phyloP scores from a whole-genome alignment of 2,329 filamentous ascomycete genomes.

The Sporothrix euskadiensis region DNA sequence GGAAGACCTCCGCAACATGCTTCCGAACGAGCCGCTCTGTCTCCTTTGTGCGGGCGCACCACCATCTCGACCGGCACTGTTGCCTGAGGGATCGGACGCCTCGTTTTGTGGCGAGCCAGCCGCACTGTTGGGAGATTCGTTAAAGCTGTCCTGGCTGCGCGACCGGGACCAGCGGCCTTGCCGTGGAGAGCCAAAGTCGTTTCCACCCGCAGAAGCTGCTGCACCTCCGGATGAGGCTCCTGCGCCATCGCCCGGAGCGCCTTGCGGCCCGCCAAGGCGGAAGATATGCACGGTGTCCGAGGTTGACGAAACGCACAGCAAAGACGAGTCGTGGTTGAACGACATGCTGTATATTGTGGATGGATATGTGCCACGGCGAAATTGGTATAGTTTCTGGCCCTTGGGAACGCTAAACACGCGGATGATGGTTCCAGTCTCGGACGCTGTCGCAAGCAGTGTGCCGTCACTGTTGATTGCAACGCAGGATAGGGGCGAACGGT shows the following conservation, averaged over 20 bases:
- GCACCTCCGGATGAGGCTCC: not conserved
- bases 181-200: slow-evolving; percentile 45
- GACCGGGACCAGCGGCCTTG: slow-evolving; percentile 56
- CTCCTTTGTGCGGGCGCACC: slow-evolving; percentile 44
- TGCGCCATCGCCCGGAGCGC: slow-evolving; percentile 31
- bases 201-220: not conserved
- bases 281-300: slow-evolving; percentile 98
- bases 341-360: slow-evolving; percentile 98
- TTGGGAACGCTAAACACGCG: slow-evolving; percentile 90
- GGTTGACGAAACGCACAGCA: slow-evolving; percentile 92
- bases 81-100: slow-evolving; percentile 41
- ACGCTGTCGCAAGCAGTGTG: slow-evolving; percentile 87
- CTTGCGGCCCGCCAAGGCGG: slow-evolving; percentile 62
- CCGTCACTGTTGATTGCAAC: slow-evolving; percentile 92
- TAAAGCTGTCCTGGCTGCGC: slow-evolving; percentile 57
- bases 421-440: slow-evolving; percentile 96
- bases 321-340: slow-evolving; percentile 90
- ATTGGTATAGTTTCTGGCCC: slow-evolving; percentile 93
- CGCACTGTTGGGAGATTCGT: slow-evolving; percentile 52
- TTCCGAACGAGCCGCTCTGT: slow-evolving; percentile 78
- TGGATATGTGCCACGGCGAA: slow-evolving; percentile 91
- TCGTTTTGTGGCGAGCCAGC: slow-evolving; percentile 53
- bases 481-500: slow-evolving; percentile 85
- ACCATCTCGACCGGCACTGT: slow-evolving; percentile 34
- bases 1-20: slow-evolving; percentile 88